phyloP scores from a whole-genome alignment of 768 basidiomycete species.

The Pholiota conissans region DNA sequence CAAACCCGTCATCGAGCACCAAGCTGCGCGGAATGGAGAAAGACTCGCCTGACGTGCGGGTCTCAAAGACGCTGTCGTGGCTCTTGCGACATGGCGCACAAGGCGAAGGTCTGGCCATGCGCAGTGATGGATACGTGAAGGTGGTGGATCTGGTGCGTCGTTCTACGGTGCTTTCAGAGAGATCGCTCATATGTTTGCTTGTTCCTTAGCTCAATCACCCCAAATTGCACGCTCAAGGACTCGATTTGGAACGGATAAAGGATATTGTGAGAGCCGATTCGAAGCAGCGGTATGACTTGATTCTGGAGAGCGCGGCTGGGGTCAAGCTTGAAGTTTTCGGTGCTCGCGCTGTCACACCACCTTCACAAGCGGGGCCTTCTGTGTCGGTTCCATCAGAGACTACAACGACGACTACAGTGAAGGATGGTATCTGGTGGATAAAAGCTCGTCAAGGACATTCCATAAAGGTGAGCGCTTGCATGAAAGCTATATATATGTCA shows the following conservation, averaged over 20 bases:
- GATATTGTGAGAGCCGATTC: constrained; percentile 65
- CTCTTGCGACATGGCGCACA: constrained; percentile 89
- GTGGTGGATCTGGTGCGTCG: constrained; percentile 81
- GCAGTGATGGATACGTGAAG: constrained; percentile 82
- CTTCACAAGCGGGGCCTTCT: not conserved
- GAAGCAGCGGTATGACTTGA: constrained; percentile 65
- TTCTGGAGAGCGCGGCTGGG: constrained; percentile 43
- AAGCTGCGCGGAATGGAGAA: constrained; percentile 60
- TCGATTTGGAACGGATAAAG: constrained; percentile 56
- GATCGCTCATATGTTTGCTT: not conserved
- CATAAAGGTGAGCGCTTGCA: constrained; percentile 53
- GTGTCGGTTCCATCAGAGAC: too few species aligned
- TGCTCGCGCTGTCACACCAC: not conserved
- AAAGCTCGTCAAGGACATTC: constrained; percentile 92
- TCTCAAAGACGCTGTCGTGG: constrained; percentile 89
- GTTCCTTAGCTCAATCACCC: constrained; percentile 61
- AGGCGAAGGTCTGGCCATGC: constrained; percentile 71
- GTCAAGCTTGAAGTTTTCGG: constrained; percentile 11
- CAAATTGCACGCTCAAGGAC: constrained; percentile 51
- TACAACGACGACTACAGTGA: constrained; percentile 3
- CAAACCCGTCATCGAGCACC: constrained; percentile 14
- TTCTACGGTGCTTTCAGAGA: not conserved
- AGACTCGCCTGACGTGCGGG: constrained; percentile 66
- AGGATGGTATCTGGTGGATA: constrained; percentile 71
- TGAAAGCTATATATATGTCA: not conserved